Base-by-base conservation (phyloP, 495 filamentous ascomycete species). In the Penicillium canescens region DNA sequence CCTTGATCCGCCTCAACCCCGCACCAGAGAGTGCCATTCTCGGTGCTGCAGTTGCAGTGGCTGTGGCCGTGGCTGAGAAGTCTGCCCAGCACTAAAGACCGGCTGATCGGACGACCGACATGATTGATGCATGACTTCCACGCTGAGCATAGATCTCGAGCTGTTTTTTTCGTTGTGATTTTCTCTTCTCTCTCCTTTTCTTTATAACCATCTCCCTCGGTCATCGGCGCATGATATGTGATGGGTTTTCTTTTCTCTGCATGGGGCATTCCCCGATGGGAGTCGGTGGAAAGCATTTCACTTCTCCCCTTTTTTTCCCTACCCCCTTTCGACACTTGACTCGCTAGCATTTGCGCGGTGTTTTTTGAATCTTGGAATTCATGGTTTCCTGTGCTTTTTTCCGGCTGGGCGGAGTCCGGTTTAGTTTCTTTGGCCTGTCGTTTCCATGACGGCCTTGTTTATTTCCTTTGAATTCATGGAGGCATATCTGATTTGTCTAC, bases 21-120 rank as follows among this genome's bases (percentile, higher is more conserved):
- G 79, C 78, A 4, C 67, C 65, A 12, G 81, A 84, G 43, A 77
- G 79, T 40, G 80, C 79, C 6, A 81, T 85, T 38, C 53, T 82
- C 7, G 82, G 82, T 7, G 82, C 80, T 6, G 82, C 77, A 0
- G 82, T 85, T 40, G 78, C 82, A 5, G 81, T 77, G 7, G 82
- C 80, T 23, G 71, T 78, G n/a, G 61, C 72, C 2, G 69, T 68
- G 9, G 62, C 65, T 20, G 65, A 61, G 18, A 60, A 59, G 28
- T 31, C 56, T 12, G 52, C 47, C 42, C 40, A 54, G 44, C 39
- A 33, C 13, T 50, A 38, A 46, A 31, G 28, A 31, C 7, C 8
- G 28, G 28, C 28, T 31, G 28, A 47, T 16, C 31, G n/a, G 35
- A 8, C 4, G 12, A 11, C 40, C 11, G 42, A 55, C 18, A 57